Conservation (phyloP, 331 rosid genomes). For the Cydonia oblonga region DNA sequence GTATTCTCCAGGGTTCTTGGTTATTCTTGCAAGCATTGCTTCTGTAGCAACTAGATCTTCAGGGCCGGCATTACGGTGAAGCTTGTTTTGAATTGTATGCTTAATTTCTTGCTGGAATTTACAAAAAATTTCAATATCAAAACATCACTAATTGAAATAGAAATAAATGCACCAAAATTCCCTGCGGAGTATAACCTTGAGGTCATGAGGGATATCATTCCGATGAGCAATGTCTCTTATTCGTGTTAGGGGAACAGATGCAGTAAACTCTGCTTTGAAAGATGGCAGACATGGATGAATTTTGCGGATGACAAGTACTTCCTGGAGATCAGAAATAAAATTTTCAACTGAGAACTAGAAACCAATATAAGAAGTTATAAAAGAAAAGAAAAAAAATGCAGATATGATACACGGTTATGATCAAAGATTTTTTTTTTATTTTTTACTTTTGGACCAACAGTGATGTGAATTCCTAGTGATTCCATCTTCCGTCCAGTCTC, state of each 20-base stretch:
- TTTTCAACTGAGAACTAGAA: constrained; percentile 4
- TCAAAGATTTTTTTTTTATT: background rate
- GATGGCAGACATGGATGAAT: constrained; percentile 96
- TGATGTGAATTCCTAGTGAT: background rate
- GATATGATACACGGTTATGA: background rate
- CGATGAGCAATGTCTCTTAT: constrained; percentile 98
- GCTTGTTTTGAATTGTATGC: constrained; percentile 98
- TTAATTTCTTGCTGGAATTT: constrained; percentile 71
- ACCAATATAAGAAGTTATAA: background rate
- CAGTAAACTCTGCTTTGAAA: constrained; percentile 96
- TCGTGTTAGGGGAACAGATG: constrained; percentile 92
- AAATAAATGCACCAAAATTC: constrained; percentile 6
- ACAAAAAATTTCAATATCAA: constrained; percentile 11
- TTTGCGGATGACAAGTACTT: constrained; percentile 67
- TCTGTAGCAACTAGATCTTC: constrained; percentile 97
- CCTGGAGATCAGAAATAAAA: constrained; percentile 40
- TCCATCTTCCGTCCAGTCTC: background rate
- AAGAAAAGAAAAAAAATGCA: background rate
- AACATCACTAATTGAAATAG: constrained; percentile 1
- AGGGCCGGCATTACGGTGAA: constrained; percentile 96
- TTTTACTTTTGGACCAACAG: too few relatives aligned
- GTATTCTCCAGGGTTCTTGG: constrained; percentile 70
- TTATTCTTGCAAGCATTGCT: constrained; percentile 87
- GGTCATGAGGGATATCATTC: constrained; percentile 84
- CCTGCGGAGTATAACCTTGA: constrained; percentile 53